phyloP scores from a whole-genome alignment of 495 filamentous ascomycete genomes.

The Rostrohypoxylon terebratum region DNA sequence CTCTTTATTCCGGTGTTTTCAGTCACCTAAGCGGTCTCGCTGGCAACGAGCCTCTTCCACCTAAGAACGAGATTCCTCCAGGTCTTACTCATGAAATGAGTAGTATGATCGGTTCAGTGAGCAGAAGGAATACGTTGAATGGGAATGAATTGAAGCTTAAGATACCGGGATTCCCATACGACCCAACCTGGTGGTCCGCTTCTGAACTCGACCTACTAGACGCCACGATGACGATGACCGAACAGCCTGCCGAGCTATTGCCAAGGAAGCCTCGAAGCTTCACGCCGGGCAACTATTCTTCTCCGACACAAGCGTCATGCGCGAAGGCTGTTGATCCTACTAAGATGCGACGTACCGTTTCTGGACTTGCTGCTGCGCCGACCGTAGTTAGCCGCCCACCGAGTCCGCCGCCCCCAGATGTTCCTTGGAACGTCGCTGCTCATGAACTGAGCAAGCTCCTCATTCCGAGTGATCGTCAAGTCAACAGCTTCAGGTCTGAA shows the following conservation, averaged over 20 bases:
- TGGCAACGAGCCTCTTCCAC: constrained; percentile 58
- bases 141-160: constrained; percentile 44
- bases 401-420: constrained; percentile 77
- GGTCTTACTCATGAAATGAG: constrained; percentile 67
- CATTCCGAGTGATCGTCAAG: constrained; percentile 78
- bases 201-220: constrained; percentile 74
- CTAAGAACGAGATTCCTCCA: constrained; percentile 54
- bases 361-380: constrained; percentile 34
- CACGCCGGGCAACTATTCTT: constrained; percentile 72
- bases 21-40: constrained; percentile 87
- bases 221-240: constrained; percentile 62
- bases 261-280: constrained; percentile 63
- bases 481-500: constrained; percentile 76
- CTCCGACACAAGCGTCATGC: constrained; percentile 59
- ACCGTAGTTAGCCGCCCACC: constrained; percentile 51
- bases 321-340: constrained; percentile 53
- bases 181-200: constrained; percentile 82
- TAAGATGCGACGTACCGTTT: constrained; percentile 46
- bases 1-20: constrained; percentile 85
- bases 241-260: constrained; percentile 57
- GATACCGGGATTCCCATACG: constrained; percentile 59
- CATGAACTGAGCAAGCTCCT: constrained; percentile 84
- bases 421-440: constrained; percentile 84
- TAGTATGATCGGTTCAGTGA: constrained; percentile 56
- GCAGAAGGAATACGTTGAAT: constrained; percentile 50